A percentile compares a stretch with the other conserved stretches of the same genome.
Conservation (phyloP, 1,139 yeast species). For the Candida tropicalis region DNA sequence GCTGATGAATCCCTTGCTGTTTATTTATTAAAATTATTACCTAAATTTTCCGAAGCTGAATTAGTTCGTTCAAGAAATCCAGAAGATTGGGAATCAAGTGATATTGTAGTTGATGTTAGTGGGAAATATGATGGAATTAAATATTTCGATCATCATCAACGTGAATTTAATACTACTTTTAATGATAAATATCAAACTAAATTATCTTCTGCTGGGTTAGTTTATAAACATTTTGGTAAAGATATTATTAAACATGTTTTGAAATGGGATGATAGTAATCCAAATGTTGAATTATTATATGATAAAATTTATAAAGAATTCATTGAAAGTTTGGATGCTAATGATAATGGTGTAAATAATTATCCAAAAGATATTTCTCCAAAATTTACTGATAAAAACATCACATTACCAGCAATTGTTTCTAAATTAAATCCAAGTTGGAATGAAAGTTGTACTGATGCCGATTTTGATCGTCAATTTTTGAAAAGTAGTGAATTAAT, state of each 20-base stretch:
- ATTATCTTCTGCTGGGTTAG: slow-evolving; percentile 90
- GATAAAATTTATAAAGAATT: slow-evolving; percentile 80
- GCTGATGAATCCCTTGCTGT: slow-evolving; percentile 99
- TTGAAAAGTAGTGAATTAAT: slow-evolving; percentile 73
- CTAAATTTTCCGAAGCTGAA: slow-evolving; percentile 65
- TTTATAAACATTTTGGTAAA: slow-evolving; percentile 90
- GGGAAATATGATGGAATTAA: slow-evolving; percentile 90
- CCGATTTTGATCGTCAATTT: slow-evolving; percentile 67
- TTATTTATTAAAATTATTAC: slow-evolving; percentile 74
- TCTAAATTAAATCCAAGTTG: slow-evolving; percentile 84
- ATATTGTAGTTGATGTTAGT: slow-evolving; percentile 92
- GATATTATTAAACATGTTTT: slow-evolving; percentile 61
- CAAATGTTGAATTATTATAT: slow-evolving; percentile 61
- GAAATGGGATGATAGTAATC: slow-evolving; percentile 32
- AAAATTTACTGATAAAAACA: slow-evolving; percentile 40
- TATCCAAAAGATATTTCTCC: slow-evolving; percentile 55
- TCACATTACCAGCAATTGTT: slow-evolving; percentile 77
- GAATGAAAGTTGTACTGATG: slow-evolving; percentile 69
- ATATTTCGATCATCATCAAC: slow-evolving; percentile 95
- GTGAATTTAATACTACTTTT: slow-evolving; percentile 51
- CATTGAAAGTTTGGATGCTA: slow-evolving; percentile 91
- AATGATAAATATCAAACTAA: slow-evolving; percentile 56
- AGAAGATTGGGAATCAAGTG: slow-evolving; percentile 80
- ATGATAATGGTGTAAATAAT: slow-evolving; percentile 88
- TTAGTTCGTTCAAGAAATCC: slow-evolving; percentile 85